Conservation (phyloP, 2,329 filamentous ascomycete species). For the Pseudogymnoascus sp. region DNA sequence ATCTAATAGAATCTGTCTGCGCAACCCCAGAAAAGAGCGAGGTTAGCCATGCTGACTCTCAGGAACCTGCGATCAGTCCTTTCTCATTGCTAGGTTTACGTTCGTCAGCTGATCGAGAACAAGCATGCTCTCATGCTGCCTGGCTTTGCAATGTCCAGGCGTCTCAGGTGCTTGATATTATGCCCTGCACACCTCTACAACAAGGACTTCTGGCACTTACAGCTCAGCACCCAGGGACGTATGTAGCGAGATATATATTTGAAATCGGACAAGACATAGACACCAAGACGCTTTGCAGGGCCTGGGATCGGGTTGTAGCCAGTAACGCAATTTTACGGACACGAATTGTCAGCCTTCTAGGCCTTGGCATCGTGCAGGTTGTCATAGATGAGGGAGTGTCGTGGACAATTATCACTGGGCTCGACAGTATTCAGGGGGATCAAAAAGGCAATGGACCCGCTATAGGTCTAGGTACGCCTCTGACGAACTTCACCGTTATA, state of each 20-base stretch:
- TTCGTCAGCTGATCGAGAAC: neutral
- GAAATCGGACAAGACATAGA: conserved; percentile 3
- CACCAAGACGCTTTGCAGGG: neutral
- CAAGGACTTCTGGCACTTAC: conserved; percentile 28
- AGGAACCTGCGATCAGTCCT: neutral
- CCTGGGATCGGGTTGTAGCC: conserved; percentile 9
- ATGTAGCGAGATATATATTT: conserved; percentile 23
- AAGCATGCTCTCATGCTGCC: neutral
- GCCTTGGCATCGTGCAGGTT: conserved; percentile 12
- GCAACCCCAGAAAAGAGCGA: neutral
- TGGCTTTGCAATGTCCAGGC: neutral
- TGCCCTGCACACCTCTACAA: conserved; percentile 30
- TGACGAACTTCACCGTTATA: neutral
- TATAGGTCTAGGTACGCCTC: neutral
- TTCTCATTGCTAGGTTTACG: neutral
- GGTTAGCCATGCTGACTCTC: neutral
- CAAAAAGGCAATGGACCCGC: neutral
- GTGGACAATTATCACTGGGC: neutral
- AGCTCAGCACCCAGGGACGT: conserved; percentile 25
- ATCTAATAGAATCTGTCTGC: neutral
- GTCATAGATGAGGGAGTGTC: neutral
- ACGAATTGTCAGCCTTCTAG: conserved; percentile 22
- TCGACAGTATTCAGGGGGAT: neutral
- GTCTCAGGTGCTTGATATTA: conserved; percentile 23
- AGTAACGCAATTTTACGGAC: conserved; percentile 25